Percentiles rank a stretch among this genome's conserved stretches.
phyloP scores from a whole-genome alignment of 345 rosid genomes.

The Acer campestre region DNA sequence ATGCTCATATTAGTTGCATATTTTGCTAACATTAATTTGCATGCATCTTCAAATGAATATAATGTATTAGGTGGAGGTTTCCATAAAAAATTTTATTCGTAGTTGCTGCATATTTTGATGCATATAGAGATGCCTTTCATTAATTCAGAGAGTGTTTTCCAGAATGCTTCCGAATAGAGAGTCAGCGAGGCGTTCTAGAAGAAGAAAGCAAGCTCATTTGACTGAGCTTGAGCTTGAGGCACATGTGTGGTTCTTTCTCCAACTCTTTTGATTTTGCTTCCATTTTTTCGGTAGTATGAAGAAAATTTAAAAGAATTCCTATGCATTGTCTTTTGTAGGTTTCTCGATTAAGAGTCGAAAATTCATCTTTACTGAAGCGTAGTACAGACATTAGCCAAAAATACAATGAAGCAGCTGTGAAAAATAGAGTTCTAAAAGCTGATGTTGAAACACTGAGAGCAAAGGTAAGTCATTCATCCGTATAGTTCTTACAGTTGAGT shows the following conservation, averaged over 20 bases:
- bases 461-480: constrained; percentile 50
- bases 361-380: constrained; percentile 62
- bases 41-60: not conserved
- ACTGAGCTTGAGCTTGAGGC: constrained; percentile 96
- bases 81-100: not conserved
- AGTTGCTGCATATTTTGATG: not conserved
- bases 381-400: constrained; percentile 71
- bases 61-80: not conserved
- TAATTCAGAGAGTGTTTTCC: constrained; percentile 22
- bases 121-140: not conserved
- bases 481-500: constrained; percentile 3
- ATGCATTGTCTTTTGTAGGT: constrained; percentile 46
- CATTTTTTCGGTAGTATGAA: not conserved
- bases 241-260: constrained; percentile 46
- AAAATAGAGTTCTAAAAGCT: constrained; percentile 89
- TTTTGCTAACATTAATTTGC: too few species aligned
- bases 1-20: not conserved
- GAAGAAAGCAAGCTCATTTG: constrained; percentile 91
- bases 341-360: constrained; percentile 78
- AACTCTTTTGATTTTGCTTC: too few species aligned
- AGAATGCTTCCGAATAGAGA: constrained; percentile 98
- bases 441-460: constrained; percentile 89
- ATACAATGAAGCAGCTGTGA: constrained; percentile 74
- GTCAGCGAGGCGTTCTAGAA: constrained; percentile 93
- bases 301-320: not conserved